phyloP scores from a whole-genome alignment of 2,329 filamentous ascomycete genomes.

The Cercospora sojina region DNA sequence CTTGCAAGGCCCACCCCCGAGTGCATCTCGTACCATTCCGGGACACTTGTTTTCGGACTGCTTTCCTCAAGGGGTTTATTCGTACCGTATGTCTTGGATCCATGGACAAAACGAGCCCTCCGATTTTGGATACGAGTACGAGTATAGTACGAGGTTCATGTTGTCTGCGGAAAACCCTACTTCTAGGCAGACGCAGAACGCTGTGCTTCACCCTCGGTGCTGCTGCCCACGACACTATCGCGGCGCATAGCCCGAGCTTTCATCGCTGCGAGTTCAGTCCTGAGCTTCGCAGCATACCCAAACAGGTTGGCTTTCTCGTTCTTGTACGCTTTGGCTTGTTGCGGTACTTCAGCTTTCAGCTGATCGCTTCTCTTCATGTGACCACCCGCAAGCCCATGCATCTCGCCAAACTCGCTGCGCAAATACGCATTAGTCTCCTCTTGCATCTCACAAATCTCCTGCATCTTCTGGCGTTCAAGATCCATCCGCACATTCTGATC shows the following conservation, averaged over 20 bases:
- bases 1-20: neutral
- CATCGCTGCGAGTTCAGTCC: neutral
- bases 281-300: neutral
- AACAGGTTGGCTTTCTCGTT: neutral
- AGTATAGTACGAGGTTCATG: neutral
- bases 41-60: neutral
- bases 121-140: neutral
- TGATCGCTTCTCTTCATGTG: neutral
- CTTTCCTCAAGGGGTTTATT: neutral
- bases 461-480: neutral
- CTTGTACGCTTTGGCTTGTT: neutral
- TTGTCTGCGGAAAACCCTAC: neutral
- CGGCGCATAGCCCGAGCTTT: neutral
- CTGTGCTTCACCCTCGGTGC: neutral
- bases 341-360: neutral
- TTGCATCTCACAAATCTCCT: neutral
- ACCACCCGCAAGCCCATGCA: neutral
- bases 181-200: neutral
- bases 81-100: neutral
- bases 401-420: slow-evolving; percentile 9
- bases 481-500: neutral
- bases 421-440: slow-evolving; percentile 7
- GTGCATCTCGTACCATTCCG: neutral
- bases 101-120: neutral
- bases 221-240: slow-evolving; percentile 12